phyloP scores from a whole-genome alignment of 73 alveolate species.

The Breviolum minutum region DNA sequence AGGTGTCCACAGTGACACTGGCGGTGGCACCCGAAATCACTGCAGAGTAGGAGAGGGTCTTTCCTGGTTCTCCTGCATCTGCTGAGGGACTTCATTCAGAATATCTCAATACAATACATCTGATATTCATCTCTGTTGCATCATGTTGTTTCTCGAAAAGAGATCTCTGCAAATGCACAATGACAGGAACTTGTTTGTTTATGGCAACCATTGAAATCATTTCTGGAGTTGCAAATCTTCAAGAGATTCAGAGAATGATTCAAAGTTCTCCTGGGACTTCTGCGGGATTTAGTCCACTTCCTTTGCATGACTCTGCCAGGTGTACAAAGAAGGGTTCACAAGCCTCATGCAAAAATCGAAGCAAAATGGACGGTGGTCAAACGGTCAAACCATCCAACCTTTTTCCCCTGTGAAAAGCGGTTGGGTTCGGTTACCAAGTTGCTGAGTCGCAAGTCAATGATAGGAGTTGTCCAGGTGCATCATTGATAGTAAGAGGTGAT shows the following conservation, averaged over 20 bases:
- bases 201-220: too few relatives aligned
- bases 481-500: neutral
- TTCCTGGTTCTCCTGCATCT: conserved; percentile 29
- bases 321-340: neutral
- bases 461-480: conserved; percentile 38
- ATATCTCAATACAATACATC: neutral
- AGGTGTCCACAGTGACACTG: neutral
- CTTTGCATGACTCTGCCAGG: conserved; percentile 35
- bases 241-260: neutral
- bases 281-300: conserved; percentile 9
- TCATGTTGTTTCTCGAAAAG: too few relatives aligned
- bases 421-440: neutral
- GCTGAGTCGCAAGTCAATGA: conserved; percentile 10
- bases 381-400: neutral
- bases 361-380: too few relatives aligned
- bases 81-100: neutral
- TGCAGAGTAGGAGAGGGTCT: neutral
- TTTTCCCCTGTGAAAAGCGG: neutral
- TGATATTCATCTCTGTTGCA: neutral
- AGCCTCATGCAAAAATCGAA: neutral
- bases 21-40: conserved; percentile 1
- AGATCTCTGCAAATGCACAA: too few relatives aligned
- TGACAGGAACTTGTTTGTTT: too few relatives aligned
- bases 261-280: conserved; percentile 15
- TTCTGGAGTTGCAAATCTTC: neutral